phyloP scores from a whole-genome alignment of 495 filamentous ascomycete species.

The Xylaria acuta region DNA sequence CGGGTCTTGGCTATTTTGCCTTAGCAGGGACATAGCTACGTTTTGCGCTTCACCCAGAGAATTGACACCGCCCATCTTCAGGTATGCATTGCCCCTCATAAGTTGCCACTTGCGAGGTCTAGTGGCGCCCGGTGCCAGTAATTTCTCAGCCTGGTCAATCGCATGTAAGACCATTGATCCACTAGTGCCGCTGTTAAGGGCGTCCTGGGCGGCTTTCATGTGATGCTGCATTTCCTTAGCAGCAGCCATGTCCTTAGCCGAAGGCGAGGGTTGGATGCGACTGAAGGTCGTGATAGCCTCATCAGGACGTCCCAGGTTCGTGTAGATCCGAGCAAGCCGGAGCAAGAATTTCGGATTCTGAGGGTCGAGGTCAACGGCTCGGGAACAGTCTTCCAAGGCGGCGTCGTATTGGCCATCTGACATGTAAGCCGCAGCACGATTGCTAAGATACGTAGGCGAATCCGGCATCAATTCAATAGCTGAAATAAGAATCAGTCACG shows the following conservation, averaged over 20 bases:
- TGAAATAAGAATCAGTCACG: constrained; percentile 45
- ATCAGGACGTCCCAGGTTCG: constrained; percentile 79
- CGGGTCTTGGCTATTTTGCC: constrained; percentile 87
- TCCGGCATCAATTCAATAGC: constrained; percentile 80
- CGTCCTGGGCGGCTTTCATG: constrained; percentile 79
- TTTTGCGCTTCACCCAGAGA: constrained; percentile 90
- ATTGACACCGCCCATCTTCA: constrained; percentile 91
- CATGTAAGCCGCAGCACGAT: constrained; percentile 94
- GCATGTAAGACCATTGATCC: constrained; percentile 93
- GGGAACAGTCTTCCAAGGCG: constrained; percentile 84
- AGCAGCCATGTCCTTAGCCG: constrained; percentile 78
- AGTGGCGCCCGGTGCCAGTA: constrained; percentile 72
- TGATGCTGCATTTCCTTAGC: constrained; percentile 85
- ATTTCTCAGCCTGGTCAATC: constrained; percentile 83
- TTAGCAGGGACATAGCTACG: constrained; percentile 83
- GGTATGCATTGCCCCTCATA: constrained; percentile 89
- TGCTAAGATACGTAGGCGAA: constrained; percentile 89
- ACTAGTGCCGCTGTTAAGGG: constrained; percentile 69
- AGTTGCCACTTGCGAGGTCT: constrained; percentile 92
- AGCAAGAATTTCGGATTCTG: constrained; percentile 85
- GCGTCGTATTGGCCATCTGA: constrained; percentile 75
- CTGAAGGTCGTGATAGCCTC: constrained; percentile 83
- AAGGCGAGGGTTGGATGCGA: constrained; percentile 75
- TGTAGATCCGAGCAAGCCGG: constrained; percentile 87
- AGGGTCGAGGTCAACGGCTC: constrained; percentile 80